Percentiles rank a stretch among this genome's conserved stretches.
phyloP scores from a whole-genome alignment of 2,329 filamentous ascomycete species.

The Pseudonectria foliicola region DNA sequence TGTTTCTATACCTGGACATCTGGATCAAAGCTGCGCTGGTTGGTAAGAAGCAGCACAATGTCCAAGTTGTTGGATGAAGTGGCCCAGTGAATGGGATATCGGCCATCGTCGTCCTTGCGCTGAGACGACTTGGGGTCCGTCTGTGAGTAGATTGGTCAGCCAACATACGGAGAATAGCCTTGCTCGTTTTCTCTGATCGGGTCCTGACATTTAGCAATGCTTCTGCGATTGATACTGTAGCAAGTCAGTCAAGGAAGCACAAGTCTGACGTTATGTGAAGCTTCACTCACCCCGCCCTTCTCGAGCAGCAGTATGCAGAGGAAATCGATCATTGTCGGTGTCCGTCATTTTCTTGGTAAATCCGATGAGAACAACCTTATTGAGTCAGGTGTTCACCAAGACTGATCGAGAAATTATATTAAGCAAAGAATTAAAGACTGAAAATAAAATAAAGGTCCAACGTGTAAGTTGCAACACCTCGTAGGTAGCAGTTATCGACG shows the following conservation, averaged over 20 bases:
- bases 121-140: slow-evolving; percentile 71
- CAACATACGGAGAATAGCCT: not conserved
- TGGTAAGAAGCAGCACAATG: slow-evolving; percentile 66
- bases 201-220: slow-evolving; percentile 36
- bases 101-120: slow-evolving; percentile 74
- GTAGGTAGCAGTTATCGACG: too few species aligned
- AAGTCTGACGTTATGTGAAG: not conserved
- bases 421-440: not conserved
- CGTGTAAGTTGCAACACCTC: too few species aligned
- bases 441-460: too few species aligned
- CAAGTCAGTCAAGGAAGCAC: slow-evolving; percentile 7
- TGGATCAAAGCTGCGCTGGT: slow-evolving; percentile 69
- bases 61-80: slow-evolving; percentile 71
- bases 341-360: slow-evolving; percentile 22
- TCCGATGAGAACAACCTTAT: too few species aligned
- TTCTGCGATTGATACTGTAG: slow-evolving; percentile 61
- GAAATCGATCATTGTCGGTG: slow-evolving; percentile 54
- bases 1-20: slow-evolving; percentile 62
- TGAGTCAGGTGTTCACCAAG: too few species aligned
- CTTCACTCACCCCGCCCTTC: slow-evolving; percentile 67
- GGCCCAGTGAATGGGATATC: slow-evolving; percentile 91
- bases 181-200: not conserved
- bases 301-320: slow-evolving; percentile 79
- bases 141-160: slow-evolving; percentile 31
- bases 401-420: too few species aligned